Evolutionary conservation across 140 eudicot genomes (phyloP).

Genomic region (Bidens hawaiensis): DNA sequence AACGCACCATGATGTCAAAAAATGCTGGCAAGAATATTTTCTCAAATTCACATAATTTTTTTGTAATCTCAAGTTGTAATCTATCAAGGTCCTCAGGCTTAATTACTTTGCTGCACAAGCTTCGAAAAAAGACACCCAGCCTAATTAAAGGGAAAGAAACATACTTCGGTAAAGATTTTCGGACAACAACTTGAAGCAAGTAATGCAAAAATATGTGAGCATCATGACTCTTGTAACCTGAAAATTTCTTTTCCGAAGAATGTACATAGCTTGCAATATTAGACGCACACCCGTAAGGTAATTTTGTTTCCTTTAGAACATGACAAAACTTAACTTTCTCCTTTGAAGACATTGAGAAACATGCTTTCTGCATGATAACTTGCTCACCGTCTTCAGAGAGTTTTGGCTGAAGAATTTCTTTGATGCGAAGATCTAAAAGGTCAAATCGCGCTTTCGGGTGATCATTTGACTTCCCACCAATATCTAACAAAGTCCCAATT

Average conservation of each 20-base stretch:
- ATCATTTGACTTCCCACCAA: too few relatives aligned
- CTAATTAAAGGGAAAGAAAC: conserved; percentile 8
- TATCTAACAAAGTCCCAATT: too few relatives aligned
- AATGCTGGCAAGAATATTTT: too few relatives aligned
- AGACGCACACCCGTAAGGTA: conserved; percentile 14
- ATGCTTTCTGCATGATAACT: background rate
- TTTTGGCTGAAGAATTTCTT: background rate
- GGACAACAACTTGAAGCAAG: conserved; percentile 14
- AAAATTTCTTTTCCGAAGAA: background rate
- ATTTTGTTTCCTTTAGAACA: too few relatives aligned
- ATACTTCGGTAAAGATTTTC: conserved; percentile 14
- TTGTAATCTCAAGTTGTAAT: too few relatives aligned
- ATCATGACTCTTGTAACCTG: too few relatives aligned
- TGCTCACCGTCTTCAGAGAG: too few relatives aligned
- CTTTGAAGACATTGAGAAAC: conserved; percentile 7
- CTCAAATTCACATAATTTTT: too few relatives aligned
- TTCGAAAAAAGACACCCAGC: conserved; percentile 6
- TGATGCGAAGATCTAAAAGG: conserved; percentile 4
- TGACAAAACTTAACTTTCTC: conserved; percentile 10
- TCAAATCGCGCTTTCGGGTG: conserved; percentile 14
- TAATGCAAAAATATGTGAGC: conserved; percentile 10
- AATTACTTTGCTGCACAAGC: conserved; percentile 6
- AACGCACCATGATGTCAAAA: too few relatives aligned
- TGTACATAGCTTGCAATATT: background rate
- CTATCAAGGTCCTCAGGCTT: background rate